Evolutionary conservation across 495 filamentous ascomycete genomes (phyloP).

Genomic region (Physcia stellaris): DNA sequence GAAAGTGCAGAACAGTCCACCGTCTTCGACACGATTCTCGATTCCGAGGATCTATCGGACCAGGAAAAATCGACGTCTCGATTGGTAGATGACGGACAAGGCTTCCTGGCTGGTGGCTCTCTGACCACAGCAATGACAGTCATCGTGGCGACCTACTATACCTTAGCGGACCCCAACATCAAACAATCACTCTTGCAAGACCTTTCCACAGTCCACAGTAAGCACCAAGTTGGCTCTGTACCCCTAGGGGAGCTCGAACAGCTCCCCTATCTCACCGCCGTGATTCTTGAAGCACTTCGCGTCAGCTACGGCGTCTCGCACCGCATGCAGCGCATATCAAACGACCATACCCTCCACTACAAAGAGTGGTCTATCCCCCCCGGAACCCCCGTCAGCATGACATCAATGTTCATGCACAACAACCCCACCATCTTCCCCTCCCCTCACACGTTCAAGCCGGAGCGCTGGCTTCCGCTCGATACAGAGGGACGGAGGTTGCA

Average conservation of each 20-base stretch:
- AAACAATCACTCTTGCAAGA: slow-evolving; percentile 17
- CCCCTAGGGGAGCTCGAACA: slow-evolving; percentile 25
- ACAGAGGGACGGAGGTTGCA: neutral
- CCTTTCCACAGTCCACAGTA: slow-evolving; percentile 10
- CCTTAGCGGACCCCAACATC: slow-evolving; percentile 25
- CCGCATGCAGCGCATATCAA: slow-evolving; percentile 19
- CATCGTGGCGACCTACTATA: slow-evolving; percentile 26
- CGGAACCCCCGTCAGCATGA: slow-evolving; percentile 2
- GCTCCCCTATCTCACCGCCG: slow-evolving; percentile 29
- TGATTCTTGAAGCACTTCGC: slow-evolving; percentile 20
- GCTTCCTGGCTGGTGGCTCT: slow-evolving; percentile 21
- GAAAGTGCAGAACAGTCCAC: slow-evolving; percentile 10
- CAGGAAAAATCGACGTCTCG: slow-evolving; percentile 3
- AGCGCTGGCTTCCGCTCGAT: slow-evolving; percentile 29
- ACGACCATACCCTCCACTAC: slow-evolving; percentile 9
- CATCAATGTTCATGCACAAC: slow-evolving; percentile 18
- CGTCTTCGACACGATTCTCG: slow-evolving; percentile 11
- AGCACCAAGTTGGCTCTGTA: slow-evolving; percentile 1
- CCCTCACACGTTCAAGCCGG: slow-evolving; percentile 26
- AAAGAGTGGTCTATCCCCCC: slow-evolving; percentile 7
- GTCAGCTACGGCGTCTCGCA: slow-evolving; percentile 19
- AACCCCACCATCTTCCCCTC: slow-evolving; percentile 22
- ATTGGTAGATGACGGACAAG: slow-evolving; percentile 7
- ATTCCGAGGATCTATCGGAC: slow-evolving; percentile 12
- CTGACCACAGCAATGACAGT: slow-evolving; percentile 14